These are phyloP conservation scores for Phytomonas sp. DNA, from an alignment of 208 protist genomes.

Conservation along the genomic window DNA sequence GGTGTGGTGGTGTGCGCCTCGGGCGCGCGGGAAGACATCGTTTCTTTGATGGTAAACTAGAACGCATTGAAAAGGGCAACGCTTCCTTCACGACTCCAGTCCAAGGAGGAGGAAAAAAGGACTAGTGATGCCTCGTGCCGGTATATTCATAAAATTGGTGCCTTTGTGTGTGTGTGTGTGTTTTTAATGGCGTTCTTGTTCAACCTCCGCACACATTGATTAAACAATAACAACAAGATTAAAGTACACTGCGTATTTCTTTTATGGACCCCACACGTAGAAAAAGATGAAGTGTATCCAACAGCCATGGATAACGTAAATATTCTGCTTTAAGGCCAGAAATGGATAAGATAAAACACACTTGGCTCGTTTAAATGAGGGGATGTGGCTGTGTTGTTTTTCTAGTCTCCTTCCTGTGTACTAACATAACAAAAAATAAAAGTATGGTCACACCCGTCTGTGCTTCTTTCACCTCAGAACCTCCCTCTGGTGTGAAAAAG, in stretches of 20 bases:
- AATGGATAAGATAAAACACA: neutral
- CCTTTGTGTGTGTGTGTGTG: constrained; percentile 1
- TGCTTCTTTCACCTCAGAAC: too few species aligned
- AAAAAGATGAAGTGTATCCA: neutral
- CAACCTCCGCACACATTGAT: neutral
- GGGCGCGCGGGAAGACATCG: constrained; percentile 76
- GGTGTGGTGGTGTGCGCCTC: constrained; percentile 75
- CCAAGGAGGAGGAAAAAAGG: constrained; percentile 1
- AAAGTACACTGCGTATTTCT: neutral
- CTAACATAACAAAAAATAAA: constrained; percentile 10
- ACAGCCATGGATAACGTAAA: neutral
- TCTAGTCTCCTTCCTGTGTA: neutral
- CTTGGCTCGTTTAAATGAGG: neutral
- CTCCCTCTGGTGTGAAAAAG: too few species aligned
- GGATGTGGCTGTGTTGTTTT: neutral
- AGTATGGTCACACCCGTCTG: too few species aligned
- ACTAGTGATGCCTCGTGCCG: neutral
- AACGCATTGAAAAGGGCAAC: constrained; percentile 44
- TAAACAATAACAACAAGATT: neutral
- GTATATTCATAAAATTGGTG: neutral
- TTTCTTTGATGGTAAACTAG: constrained; percentile 82
- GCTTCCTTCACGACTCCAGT: constrained; percentile 10
- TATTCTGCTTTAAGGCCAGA: neutral
- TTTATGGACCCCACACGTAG: neutral
- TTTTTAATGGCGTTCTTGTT: neutral